Base-by-base conservation (phyloP, 257 asterid species). In the Apocynum venetum region DNA sequence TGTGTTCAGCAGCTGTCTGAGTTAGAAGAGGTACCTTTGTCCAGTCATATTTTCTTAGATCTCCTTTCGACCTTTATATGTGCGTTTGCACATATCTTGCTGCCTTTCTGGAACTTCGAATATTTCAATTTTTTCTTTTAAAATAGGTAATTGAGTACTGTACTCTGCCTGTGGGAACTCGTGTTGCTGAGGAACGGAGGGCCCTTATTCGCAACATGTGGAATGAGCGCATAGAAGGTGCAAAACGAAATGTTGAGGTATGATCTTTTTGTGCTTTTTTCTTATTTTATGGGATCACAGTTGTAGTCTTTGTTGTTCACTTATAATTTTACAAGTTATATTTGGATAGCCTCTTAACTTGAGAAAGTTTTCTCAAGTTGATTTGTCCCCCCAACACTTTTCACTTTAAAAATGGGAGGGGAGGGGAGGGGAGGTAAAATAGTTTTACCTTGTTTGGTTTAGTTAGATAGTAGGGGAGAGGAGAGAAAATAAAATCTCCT, bases 191-290 rank as follows among this genome's bases (percentile, higher is more conserved):
- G 84, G 98, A 96, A 55, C 89, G 97, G 71, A 87, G 93, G 89
- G 82, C 84, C 73, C 98, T 93, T 73, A 89, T 93, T 80, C 97
- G 98, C 78, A 90, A 88, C 80, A 96, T 96, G 99, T 96, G 99
- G 99, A 91, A 84, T 78, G 98, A 93, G 75, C 98, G 99, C 74
- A 96, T 96, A 85, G 91, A 89, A 88, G 99, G 99, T 49, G 83
- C 98, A 75, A 96, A 93, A 85, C 82, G 98, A 60, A 93, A 96
- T 85, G 99, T 96, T 74, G 99, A 96, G 98, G 99, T 96, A 85
- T 76, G 77, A 40, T 78, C 73, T 79, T 65, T 57, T 52, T 61
- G 43, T 66, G 48, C 72, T 78, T 65, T 70, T 56, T 52, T 77
- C 65, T 72, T 38, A 74, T 14, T 60, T 71, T 35, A 11, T 60